Conservation (phyloP, 139 green algal genomes). For the Eudorina sp. region DNA sequence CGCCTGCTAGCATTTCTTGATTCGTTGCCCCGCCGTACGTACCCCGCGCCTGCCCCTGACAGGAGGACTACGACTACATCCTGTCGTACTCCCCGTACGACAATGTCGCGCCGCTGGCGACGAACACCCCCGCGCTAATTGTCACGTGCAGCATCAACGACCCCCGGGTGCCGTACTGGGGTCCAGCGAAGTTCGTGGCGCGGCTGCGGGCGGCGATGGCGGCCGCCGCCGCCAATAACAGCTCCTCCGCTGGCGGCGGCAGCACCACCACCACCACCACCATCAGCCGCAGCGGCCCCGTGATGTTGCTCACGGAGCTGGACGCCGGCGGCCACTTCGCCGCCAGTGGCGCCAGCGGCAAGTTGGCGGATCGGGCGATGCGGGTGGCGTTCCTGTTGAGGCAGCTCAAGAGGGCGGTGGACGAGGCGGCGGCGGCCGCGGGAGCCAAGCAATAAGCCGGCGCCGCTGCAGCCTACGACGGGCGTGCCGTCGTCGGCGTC, state of each 20-base stretch:
- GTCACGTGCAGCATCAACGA: conserved; percentile 62
- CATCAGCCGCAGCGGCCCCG: not conserved
- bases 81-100: conserved; percentile 58
- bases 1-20: too few species aligned
- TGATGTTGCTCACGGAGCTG: conserved; percentile 77
- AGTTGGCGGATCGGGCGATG: conserved; percentile 57
- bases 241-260: not conserved
- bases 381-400: conserved; percentile 79
- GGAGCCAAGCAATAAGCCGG: too few species aligned
- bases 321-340: conserved; percentile 72
- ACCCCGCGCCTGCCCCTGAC: not conserved
- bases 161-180: conserved; percentile 56
- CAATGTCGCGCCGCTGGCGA: conserved; percentile 32
- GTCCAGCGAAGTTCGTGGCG: conserved; percentile 60
- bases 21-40: too few species aligned
- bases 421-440: too few species aligned
- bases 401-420: not conserved
- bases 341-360: conserved; percentile 66
- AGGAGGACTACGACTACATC: conserved; percentile 59
- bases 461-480: too few species aligned
- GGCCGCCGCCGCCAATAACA: not conserved
- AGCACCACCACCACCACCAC: not conserved
- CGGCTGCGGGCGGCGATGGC: conserved; percentile 29
- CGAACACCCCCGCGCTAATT: conserved; percentile 41
- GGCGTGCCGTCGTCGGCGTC: too few species aligned